Conservation (phyloP, 495 filamentous ascomycete genomes). For the Achaetomiella virescens region DNA sequence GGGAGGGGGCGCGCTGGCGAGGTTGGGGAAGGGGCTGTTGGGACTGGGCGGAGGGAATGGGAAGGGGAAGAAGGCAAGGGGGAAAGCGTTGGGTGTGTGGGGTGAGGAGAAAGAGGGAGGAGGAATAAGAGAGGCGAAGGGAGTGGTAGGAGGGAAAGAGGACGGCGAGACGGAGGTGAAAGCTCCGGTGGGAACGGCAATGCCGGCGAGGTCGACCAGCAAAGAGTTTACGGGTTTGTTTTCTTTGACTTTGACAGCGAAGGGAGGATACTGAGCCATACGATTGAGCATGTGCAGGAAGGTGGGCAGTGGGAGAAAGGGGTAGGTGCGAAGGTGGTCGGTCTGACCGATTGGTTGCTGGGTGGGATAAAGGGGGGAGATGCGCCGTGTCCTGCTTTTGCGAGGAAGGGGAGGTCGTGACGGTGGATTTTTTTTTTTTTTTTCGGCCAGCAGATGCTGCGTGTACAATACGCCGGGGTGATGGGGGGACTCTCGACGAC, state of each 20-base stretch:
- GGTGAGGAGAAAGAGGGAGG: neutral
- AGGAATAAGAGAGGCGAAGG: neutral
- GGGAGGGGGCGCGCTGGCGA: conserved; percentile 21
- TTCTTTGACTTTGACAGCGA: conserved; percentile 92
- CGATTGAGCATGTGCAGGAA: conserved; percentile 86
- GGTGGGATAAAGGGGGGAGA: conserved; percentile 49
- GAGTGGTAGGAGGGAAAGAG: conserved; percentile 10
- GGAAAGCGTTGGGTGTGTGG: neutral
- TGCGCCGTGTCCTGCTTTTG: conserved; percentile 31
- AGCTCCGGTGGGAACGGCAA: conserved; percentile 24
- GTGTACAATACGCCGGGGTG: neutral
- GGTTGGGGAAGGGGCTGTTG: neutral
- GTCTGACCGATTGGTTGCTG: conserved; percentile 82
- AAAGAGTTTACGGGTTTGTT: conserved; percentile 77
- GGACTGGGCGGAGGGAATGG: neutral
- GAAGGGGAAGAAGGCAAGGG: neutral
- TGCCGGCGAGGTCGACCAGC: conserved; percentile 10
- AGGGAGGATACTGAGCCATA: conserved; percentile 76
- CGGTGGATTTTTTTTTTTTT: neutral
- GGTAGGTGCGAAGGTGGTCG: conserved; percentile 65
- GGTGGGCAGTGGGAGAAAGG: conserved; percentile 59
- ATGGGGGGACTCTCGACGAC: too few species aligned
- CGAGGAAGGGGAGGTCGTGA: conserved; percentile 16
- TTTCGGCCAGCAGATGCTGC: neutral
- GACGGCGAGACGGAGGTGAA: conserved; percentile 16